Base-by-base conservation (phyloP, 148 eudicot genomes). In the Vaccinium vitisidaea region DNA sequence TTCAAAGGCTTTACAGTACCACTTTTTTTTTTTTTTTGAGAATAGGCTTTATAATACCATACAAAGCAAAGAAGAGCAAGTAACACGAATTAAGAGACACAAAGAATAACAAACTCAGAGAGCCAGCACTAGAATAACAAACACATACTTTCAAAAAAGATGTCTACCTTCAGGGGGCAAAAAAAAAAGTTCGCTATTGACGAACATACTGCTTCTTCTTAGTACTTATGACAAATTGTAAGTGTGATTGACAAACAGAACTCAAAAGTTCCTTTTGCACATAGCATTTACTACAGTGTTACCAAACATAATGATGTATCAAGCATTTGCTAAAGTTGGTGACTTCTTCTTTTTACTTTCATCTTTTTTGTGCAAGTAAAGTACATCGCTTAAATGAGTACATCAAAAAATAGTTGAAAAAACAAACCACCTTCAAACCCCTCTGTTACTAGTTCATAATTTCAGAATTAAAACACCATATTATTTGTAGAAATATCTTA, bases 21-120 rank as follows among this genome's bases (percentile, higher is more conserved):
- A n/a, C 46, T 43, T 43, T 43, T 43, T 43, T 5, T 43, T 43
- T 43, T 1, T 43, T 43, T 43, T 43, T 5, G 46, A 43, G 46
- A 43, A 43, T 43, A 56, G 25, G 39, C 13, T 18, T 32, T n/a
- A 8, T 70, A 46, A n/a, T 5, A 74, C 56, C 30, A n/a, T 3
- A 53, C 23, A 70, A 61, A 67, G 52, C 30, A 54, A 21, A 82
- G 50, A 50, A 82, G 52, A 76, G 21, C 82, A 63, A 54, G 56
- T 43, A 52, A 77, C n/a, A 70, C 50, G 78, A 67, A 59, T 82
- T 25, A 77, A 53, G 14, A 76, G 19, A 71, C 14, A 15, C 15
- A 9, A 13, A 73, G 27, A 21, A 61, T 7, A 75, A 13, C 48
- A 55, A 76, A 56, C 55, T 85, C 61, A n/a, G 53, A 12, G 55